Base-by-base conservation (phyloP, 331 rosid genomes). In the Phaseolus coccineus region DNA sequence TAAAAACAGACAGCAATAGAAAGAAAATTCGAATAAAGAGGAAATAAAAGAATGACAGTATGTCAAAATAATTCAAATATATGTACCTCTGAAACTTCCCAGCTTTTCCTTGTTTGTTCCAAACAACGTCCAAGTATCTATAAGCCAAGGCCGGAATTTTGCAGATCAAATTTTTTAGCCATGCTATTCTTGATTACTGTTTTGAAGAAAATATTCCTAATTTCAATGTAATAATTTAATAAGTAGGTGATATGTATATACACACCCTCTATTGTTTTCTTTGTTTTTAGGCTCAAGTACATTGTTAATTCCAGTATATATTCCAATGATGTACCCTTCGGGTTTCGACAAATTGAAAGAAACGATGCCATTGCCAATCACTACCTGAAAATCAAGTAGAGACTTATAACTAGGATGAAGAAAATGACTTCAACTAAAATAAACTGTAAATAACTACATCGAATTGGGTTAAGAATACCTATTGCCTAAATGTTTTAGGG, bases 111-210 rank as follows among this genome's bases (percentile, higher is more conserved):
- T 69, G 80, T 47, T 37, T 10, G 9, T 77, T 82, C 95, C 95
- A 91, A 40, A 84, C 94, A 25, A 89, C 83, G 73, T 95, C 97
- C 56, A 87, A 81, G 84, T 94, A 94, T 82, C 98, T 94, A 61
- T 16, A 63, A 25, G 15, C 12, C 15, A 5, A 68, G 25, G 2
- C 10, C 44, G 8, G 53, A 47, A 16, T 10, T 46, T 24, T 16
- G 9, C 52, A 44, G 51, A 67, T 51, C 22, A 30, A 35, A 50
- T 14, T 52, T 53, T 52, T 1, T 52, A 25, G 50, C 5, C 22
- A 44, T 47, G 2, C 0, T 46, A 14, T 50, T 30, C 33, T 14
- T 6, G 4, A 19, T 50, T 71, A 31, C 6, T 40, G 3, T 8
- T 71, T 31, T 31, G 16, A 33, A 72, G 22, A 53, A 52, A 53